Base-by-base conservation (phyloP, 106 monocot species). In the Allium sativum region DNA sequence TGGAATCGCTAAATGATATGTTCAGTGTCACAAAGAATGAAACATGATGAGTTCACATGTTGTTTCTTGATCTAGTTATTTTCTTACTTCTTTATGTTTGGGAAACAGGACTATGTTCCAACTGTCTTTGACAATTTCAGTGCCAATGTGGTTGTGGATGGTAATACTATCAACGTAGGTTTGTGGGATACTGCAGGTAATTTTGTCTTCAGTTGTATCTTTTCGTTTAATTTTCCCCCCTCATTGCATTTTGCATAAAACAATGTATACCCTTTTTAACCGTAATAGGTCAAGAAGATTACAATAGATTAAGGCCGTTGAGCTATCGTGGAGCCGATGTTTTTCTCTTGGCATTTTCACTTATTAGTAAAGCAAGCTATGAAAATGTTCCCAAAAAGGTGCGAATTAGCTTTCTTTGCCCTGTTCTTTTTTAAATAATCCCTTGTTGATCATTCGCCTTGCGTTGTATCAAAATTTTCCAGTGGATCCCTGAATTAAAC, bases 291-390 rank as follows among this genome's bases (percentile, higher is more conserved):
- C 86, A 86, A 59, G 86, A 86, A 65, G 86, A 86, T 68, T 86
- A 82, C 66, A 82, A 82, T 57, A 75, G 86, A 70, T 65, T 86
- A 73, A 75, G 86, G 76, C 81, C 86, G 31, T 68, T 86, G 70
- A 82, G 86, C 62, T 86, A 86, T 52, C 78, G 86, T 68, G 86
- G 86, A 7, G 81, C 86, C 60, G 86, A 86, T 78, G 78, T 86
- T 52, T 82, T 82, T 54, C 60, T 86, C 18, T 56, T 82, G 21
- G 81, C 81, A 48, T 86, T 86, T 67, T 86, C 86, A 54, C 78
- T 82, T 61, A 86, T 86, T 55, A 86, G 81, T 52, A 82, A 82
- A 70, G 86, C 86, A 66, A 86, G 86, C 68, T 81, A 86, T 65
- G 86, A 82, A 42, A 81, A 86, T 78, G 81, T 86, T 60, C 31